Conservation (phyloP, 2,329 filamentous ascomycete genomes). For the Graphiopsis chlorocephala region DNA sequence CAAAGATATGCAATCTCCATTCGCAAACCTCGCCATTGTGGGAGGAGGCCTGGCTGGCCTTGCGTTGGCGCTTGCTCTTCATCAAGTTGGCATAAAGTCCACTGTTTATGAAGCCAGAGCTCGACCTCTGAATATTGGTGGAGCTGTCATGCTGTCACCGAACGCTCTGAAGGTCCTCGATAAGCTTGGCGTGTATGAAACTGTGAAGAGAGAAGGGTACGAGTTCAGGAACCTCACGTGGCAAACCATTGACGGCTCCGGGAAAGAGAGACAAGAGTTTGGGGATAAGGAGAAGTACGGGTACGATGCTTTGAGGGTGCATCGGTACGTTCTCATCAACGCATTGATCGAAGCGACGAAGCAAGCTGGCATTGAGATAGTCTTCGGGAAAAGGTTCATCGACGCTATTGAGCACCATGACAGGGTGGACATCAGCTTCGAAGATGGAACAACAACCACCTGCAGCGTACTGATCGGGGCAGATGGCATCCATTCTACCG, state of each 20-base stretch:
- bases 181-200: not conserved
- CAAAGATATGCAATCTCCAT: not conserved
- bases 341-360: not conserved
- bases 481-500: slow-evolving; percentile 7
- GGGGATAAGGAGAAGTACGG: not conserved
- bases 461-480: slow-evolving; percentile 1
- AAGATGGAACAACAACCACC: not conserved
- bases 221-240: not conserved
- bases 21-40: not conserved
- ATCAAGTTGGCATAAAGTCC: not conserved
- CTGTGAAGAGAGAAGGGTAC: not conserved
- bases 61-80: not conserved
- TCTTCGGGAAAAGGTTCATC: not conserved
- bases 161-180: not conserved
- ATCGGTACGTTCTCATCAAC: slow-evolving; percentile 1
- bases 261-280: not conserved
- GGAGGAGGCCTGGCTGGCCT: not conserved
- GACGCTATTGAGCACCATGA: not conserved
- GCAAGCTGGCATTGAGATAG: not conserved
- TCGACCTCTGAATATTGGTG: not conserved
- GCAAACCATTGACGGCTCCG: not conserved
- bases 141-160: not conserved
- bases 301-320: not conserved
- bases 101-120: not conserved
- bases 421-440: not conserved